Base-by-base conservation (phyloP, 192 early-diverging fungal species). In the Spizellomyces sp. region DNA sequence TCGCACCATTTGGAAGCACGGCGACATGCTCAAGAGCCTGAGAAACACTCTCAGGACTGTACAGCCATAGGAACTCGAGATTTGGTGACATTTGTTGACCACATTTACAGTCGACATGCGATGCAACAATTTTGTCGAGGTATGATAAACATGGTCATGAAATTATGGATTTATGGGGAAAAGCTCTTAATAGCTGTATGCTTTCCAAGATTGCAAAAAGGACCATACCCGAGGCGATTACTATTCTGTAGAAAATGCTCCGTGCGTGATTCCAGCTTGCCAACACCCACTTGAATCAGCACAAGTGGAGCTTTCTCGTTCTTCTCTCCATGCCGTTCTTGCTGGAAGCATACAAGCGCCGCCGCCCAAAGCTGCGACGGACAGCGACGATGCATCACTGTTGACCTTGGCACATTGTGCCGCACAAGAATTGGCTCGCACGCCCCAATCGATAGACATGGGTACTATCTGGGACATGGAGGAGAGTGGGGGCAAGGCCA, bases 361-460 rank as follows among this genome's bases (percentile, higher is more conserved):
- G 54, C 4, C 17, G 17, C 22, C 21, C 6, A 10, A 46, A 45
- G 0, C 41, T 8, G 21, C 17, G n/a, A n/a, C 17, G n/a, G 63
- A 64, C 63, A n/a, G 12, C 44, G 63, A 64, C 44, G 45, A 64
- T 43, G 44, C 21, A 22, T 36, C 68, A 42, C 58, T 70, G 5
- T 15, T 45, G 58, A 70, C 45, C n/a, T 47, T 70, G 42, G 68
- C 68, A 41, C 42, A 42, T 22, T 70, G 68, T 59, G 68, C 68
- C 45, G 46, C 68, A 8, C 58, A 70, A 41, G 68, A 70, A 45
- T 45, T 70, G 22, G 58, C 41, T 14, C 57, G 68, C 12, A 5
- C 58, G 6, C 66, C 19, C 17, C n/a, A n/a, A 10, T 27, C 66
- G 41, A 15, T 45, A 10, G 15, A 17, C 8, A 47, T 47, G 45